A percentile compares a stretch with the other conserved stretches of the same genome.
Evolutionary conservation across 805 yeast species (phyloP).

Genomic region (Cyberlindnera misumaiensis): DNA sequence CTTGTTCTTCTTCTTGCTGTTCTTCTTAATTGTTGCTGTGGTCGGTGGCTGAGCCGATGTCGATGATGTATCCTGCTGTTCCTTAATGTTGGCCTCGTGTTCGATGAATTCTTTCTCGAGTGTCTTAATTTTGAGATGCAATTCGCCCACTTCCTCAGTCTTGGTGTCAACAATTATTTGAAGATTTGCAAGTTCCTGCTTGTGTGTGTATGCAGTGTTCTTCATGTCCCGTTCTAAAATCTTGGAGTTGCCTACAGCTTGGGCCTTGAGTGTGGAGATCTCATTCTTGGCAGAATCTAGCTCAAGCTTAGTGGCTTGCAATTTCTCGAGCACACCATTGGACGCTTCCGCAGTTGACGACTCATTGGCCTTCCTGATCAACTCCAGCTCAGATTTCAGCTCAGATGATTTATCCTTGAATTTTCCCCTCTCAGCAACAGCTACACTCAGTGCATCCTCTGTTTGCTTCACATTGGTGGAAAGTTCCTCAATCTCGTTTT

Average conservation of each 20-base stretch:
- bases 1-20: slow-evolving; percentile 13
- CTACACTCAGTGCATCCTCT: not conserved
- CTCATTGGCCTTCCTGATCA: not conserved
- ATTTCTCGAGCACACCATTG: too few species aligned
- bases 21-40: not conserved
- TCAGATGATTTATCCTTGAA: not conserved
- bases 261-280: too few species aligned
- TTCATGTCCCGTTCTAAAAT: too few species aligned
- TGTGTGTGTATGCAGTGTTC: too few species aligned
- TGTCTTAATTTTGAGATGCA: slow-evolving; percentile 2
- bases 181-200: too few species aligned
- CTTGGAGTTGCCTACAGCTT: too few species aligned
- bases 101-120: slow-evolving; percentile 2
- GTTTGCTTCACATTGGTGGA: slow-evolving; percentile 5
- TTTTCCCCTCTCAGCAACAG: not conserved
- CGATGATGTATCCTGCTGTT: slow-evolving; percentile 1
- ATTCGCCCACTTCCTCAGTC: slow-evolving; percentile 3
- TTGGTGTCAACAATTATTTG: not conserved
- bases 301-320: too few species aligned
- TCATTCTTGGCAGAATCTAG: too few species aligned
- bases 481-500: slow-evolving; percentile 7
- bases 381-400: not conserved
- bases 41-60: slow-evolving; percentile 9
- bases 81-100: not conserved
- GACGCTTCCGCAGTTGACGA: too few species aligned